phyloP scores from a whole-genome alignment of 345 rosid species.

The Brassica rapa region DNA sequence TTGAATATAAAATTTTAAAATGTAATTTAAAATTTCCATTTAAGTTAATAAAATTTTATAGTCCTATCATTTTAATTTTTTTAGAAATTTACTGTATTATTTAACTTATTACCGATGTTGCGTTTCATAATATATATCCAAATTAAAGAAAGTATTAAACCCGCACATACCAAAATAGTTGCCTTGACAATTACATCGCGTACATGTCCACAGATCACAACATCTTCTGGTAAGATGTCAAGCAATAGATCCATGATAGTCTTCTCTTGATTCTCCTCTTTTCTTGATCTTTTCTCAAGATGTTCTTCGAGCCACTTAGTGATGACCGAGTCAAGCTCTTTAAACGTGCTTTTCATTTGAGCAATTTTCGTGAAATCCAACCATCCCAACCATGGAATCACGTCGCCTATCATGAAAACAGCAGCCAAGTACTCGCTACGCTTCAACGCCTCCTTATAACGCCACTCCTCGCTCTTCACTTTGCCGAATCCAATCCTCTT shows the following conservation, averaged over 20 bases:
- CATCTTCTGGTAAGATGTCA: constrained; percentile 42
- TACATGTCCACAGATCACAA: constrained; percentile 45
- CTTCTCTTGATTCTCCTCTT: constrained; percentile 16
- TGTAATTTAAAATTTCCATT: not conserved
- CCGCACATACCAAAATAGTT: constrained; percentile 52
- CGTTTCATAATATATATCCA: not conserved
- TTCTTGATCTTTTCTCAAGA: constrained; percentile 29
- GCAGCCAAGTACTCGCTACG: constrained; percentile 46
- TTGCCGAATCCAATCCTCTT: constrained; percentile 39
- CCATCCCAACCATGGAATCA: constrained; percentile 62
- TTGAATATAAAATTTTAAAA: no score
- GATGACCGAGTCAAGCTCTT: constrained; percentile 50
- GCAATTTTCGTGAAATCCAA: constrained; percentile 49
- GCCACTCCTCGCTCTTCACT: constrained; percentile 47
- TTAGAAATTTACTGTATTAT: not conserved
- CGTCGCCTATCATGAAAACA: constrained; percentile 49
- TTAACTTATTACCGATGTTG: not conserved
- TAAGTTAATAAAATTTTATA: not conserved
- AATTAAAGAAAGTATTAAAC: not conserved
- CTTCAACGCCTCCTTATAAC: constrained; percentile 49
- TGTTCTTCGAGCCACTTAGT: constrained; percentile 63
- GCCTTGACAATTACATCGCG: constrained; percentile 59
- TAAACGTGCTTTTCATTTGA: constrained; percentile 53
- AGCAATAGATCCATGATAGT: constrained; percentile 66
- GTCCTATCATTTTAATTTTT: not conserved